Percentiles rank a stretch among this genome's conserved stretches.
Conservation (phyloP, 2,329 filamentous ascomycete genomes). For the Fusarium begoniae region DNA sequence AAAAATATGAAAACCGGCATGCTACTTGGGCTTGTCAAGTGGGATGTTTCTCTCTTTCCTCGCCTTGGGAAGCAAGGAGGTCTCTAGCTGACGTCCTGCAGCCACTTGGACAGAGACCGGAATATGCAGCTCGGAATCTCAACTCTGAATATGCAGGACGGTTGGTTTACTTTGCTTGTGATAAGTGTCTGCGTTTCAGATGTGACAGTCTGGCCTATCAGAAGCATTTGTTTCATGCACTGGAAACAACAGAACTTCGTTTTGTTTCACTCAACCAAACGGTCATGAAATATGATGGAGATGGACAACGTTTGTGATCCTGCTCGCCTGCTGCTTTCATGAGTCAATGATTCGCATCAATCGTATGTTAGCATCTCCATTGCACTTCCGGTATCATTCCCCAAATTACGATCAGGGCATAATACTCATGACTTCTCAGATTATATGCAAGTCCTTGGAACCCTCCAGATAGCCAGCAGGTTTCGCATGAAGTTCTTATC, state of each 20-base stretch:
- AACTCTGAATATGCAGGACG: slow-evolving; percentile 25
- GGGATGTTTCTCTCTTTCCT: slow-evolving; percentile 26
- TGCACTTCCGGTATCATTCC: background rate
- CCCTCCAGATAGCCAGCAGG: slow-evolving; percentile 8
- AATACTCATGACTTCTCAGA: background rate
- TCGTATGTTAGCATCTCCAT: background rate
- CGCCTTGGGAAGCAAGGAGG: slow-evolving; percentile 5
- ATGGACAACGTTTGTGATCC: background rate
- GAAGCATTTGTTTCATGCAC: background rate
- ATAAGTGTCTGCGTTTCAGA: slow-evolving; percentile 20
- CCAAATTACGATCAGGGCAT: background rate
- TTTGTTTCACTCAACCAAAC: background rate
- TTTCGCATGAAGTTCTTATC: slow-evolving; percentile 17
- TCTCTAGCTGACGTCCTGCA: slow-evolving; percentile 5
- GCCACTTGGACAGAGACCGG: slow-evolving; percentile 4
- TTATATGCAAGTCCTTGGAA: slow-evolving; percentile 6
- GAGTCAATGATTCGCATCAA: background rate
- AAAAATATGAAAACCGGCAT: slow-evolving; percentile 31
- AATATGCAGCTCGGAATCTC: slow-evolving; percentile 10
- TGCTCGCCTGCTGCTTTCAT: background rate
- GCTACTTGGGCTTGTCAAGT: slow-evolving; percentile 2
- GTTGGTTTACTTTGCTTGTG: slow-evolving; percentile 10
- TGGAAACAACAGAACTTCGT: background rate
- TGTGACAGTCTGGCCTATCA: slow-evolving; percentile 4
- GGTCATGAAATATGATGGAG: background rate